Conservation (phyloP, 768 basidiomycete species). For the Pholiota molesta region DNA sequence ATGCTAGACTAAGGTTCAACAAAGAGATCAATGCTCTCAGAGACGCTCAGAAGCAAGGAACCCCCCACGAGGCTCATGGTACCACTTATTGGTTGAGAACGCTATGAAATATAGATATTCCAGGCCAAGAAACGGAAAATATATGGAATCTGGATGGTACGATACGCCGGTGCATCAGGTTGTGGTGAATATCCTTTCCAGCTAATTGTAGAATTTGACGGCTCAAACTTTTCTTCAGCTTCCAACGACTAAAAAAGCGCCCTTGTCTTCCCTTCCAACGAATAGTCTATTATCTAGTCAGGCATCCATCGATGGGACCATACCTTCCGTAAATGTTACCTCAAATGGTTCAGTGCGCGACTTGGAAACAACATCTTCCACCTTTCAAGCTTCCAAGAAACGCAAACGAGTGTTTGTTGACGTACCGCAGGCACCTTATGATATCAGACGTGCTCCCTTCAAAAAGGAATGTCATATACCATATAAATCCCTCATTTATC, state of each 20-base stretch:
- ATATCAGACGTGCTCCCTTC: background rate
- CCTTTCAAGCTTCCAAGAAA: background rate
- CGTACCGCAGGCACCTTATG: constrained; percentile 1
- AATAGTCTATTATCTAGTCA: background rate
- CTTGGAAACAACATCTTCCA: no score
- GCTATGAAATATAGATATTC: constrained; percentile 53
- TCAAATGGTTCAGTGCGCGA: no score
- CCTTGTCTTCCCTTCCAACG: background rate
- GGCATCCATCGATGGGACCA: background rate
- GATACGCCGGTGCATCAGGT: constrained; percentile 34
- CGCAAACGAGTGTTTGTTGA: background rate
- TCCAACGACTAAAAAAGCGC: background rate
- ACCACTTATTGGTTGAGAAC: constrained; percentile 43
- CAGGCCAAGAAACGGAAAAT: constrained; percentile 43
- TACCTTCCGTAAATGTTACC: background rate
- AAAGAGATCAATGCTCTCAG: constrained; percentile 17
- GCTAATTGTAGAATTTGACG: background rate
- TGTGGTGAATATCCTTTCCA: background rate
- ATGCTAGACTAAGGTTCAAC: constrained; percentile 22
- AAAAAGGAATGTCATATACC: no score
- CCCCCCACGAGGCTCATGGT: constrained; percentile 29
- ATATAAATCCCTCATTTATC: no score
- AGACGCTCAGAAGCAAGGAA: constrained; percentile 34
- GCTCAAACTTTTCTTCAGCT: background rate
- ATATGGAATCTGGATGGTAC: constrained; percentile 63